These are phyloP conservation scores for Arbutus unedo DNA, from an alignment of 148 eudicot genomes.

Conservation along the genomic window DNA sequence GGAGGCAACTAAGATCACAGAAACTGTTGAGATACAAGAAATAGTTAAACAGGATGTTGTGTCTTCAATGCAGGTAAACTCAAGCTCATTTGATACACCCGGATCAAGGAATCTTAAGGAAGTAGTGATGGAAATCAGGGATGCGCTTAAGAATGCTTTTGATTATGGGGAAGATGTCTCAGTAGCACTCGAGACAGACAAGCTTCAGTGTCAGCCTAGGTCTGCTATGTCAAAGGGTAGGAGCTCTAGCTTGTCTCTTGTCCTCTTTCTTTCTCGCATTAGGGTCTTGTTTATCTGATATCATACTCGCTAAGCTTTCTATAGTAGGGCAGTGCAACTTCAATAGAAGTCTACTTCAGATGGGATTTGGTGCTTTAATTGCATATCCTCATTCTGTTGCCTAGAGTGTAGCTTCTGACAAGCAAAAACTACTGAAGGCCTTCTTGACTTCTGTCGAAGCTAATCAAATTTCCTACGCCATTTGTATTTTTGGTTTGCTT, in stretches of 20 bases:
- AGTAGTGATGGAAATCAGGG: constrained; percentile 13
- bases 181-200: neutral
- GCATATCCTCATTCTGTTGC: no score
- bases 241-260: neutral
- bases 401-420: neutral
- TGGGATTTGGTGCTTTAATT: neutral
- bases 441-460: neutral
- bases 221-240: neutral
- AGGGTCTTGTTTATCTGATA: neutral
- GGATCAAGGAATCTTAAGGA: constrained; percentile 12
- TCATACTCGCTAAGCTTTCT: neutral
- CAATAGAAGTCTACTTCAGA: neutral
- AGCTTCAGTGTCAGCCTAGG: constrained; percentile 13
- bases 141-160: constrained; percentile 3
- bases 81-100: neutral
- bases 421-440: neutral
- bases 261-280: neutral
- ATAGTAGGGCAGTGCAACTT: neutral
- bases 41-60: neutral
- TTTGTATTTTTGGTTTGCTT: neutral
- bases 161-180: constrained; percentile 13
- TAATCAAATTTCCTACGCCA: neutral
- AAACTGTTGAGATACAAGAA: neutral
- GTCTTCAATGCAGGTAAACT: neutral
- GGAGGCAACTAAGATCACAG: neutral